A percentile compares a stretch with the other conserved stretches of the same genome.
Conservation (phyloP, 345 rosid genomes). For the Toxicodendron radicans region DNA sequence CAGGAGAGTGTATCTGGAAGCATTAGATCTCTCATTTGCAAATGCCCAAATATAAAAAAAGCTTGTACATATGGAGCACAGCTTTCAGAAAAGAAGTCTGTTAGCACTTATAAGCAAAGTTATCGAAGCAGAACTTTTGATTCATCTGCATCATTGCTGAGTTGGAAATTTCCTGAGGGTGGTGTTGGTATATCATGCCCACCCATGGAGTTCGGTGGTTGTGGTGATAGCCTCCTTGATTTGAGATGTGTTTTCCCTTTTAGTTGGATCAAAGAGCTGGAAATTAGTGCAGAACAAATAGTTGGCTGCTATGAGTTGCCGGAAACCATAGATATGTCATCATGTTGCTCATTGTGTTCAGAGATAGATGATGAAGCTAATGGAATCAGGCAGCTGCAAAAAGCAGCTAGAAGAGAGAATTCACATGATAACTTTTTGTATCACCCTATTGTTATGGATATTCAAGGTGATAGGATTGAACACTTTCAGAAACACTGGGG, state of each 20-base stretch:
- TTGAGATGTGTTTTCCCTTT: slow-evolving; percentile 53
- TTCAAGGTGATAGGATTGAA: slow-evolving; percentile 65
- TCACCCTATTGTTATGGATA: slow-evolving; percentile 52
- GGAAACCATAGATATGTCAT: slow-evolving; percentile 57
- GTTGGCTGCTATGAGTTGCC: slow-evolving; percentile 86
- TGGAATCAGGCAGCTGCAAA: slow-evolving; percentile 52
- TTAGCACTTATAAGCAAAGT: slow-evolving; percentile 23
- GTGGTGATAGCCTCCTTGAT: slow-evolving; percentile 52
- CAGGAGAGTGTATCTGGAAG: slow-evolving; percentile 45
- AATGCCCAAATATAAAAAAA: slow-evolving; percentile 38
- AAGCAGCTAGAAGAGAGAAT: slow-evolving; percentile 64
- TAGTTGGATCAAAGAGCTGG: slow-evolving; percentile 69
- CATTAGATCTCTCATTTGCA: slow-evolving; percentile 34
- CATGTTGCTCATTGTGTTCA: slow-evolving; percentile 63
- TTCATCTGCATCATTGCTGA: slow-evolving; percentile 32
- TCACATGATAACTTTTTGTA: slow-evolving; percentile 67
- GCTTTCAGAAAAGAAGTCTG: slow-evolving; percentile 32
- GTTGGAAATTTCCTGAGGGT: slow-evolving; percentile 32
- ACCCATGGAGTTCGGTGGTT: slow-evolving; percentile 57
- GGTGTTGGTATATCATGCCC: slow-evolving; percentile 49
- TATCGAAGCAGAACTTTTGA: slow-evolving; percentile 25
- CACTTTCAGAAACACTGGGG: slow-evolving; percentile 97
- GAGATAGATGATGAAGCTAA: slow-evolving; percentile 45
- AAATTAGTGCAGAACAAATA: slow-evolving; percentile 79
- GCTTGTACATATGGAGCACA: slow-evolving; percentile 26